Conservation (phyloP, 139 green algal species). For the Deuterostichococcus epilithicus region DNA sequence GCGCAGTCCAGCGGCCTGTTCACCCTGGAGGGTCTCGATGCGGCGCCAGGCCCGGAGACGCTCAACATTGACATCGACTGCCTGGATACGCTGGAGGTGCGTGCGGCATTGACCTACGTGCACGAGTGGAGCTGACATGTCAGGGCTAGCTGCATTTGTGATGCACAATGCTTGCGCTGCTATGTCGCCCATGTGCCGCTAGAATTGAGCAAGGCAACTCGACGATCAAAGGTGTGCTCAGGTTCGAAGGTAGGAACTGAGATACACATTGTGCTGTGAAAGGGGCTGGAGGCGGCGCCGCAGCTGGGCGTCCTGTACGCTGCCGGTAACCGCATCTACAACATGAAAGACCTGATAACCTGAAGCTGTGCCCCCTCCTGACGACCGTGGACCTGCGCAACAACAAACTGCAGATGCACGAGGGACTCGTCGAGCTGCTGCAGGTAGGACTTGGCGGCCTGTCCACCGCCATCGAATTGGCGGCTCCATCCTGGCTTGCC, state of each 20-base stretch:
- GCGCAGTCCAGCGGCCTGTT: constrained; percentile 80
- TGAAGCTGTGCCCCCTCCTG: constrained; percentile 45
- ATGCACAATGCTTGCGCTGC: too few relatives aligned
- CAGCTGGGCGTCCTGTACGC: constrained; percentile 61
- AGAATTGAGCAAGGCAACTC: too few relatives aligned
- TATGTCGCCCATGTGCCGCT: too few relatives aligned
- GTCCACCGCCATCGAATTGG: too few relatives aligned
- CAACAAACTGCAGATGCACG: constrained; percentile 57
- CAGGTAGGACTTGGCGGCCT: constrained; percentile 19
- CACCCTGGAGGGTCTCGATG: constrained; percentile 48
- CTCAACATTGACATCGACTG: constrained; percentile 85
- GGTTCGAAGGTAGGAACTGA: too few relatives aligned
- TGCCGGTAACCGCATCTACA: constrained; percentile 59
- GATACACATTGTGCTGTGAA: too few relatives aligned
- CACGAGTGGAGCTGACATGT: too few relatives aligned
- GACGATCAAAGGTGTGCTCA: too few relatives aligned
- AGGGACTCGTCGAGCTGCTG: constrained; percentile 13
- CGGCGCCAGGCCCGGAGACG: constrained; percentile 49
- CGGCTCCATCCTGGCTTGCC: too few relatives aligned
- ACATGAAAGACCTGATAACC: constrained; percentile 31
- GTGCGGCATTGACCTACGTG: too few relatives aligned
- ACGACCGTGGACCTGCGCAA: constrained; percentile 72
- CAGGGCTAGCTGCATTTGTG: too few relatives aligned
- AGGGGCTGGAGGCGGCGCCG: constrained; percentile 35
- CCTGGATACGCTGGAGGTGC: constrained; percentile 47